Conservation (phyloP, 179 eudicot genomes). For the Carnegiea gigantea region DNA sequence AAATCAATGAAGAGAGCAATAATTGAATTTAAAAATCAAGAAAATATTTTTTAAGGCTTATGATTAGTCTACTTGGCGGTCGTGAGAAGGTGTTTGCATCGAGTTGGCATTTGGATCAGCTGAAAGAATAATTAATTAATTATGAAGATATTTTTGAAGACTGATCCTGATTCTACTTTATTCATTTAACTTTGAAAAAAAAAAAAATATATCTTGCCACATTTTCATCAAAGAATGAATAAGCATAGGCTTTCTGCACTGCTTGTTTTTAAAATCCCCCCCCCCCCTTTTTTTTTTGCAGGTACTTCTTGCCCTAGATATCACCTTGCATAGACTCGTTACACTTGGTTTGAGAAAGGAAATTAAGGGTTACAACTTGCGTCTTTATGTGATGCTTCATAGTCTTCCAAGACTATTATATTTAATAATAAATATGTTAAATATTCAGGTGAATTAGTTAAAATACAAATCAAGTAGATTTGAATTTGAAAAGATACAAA, state of each 20-base stretch:
- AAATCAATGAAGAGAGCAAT: background rate
- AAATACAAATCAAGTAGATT: too few relatives aligned
- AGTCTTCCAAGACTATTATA: too few relatives aligned
- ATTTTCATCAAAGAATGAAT: background rate
- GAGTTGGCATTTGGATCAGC: conserved; percentile 2
- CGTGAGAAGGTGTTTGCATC: background rate
- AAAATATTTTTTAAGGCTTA: background rate
- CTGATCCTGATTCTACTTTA: background rate
- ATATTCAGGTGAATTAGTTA: too few relatives aligned
- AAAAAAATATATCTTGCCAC: background rate
- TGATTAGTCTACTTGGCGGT: conserved; percentile 2
- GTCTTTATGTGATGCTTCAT: too few relatives aligned
- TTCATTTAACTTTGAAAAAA: background rate
- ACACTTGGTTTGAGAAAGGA: too few relatives aligned
- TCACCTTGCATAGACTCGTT: background rate
- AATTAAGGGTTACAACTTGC: too few relatives aligned
- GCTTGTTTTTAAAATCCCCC: background rate
- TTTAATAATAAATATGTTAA: too few relatives aligned
- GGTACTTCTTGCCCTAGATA: background rate
- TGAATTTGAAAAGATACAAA: too few relatives aligned
- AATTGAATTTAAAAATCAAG: background rate
- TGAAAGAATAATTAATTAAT: background rate
- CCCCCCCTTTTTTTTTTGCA: background rate
- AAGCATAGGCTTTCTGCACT: background rate
- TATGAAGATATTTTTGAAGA: background rate